phyloP scores from a whole-genome alignment of 495 filamentous ascomycete species.

The Lophiotrema nucula region DNA sequence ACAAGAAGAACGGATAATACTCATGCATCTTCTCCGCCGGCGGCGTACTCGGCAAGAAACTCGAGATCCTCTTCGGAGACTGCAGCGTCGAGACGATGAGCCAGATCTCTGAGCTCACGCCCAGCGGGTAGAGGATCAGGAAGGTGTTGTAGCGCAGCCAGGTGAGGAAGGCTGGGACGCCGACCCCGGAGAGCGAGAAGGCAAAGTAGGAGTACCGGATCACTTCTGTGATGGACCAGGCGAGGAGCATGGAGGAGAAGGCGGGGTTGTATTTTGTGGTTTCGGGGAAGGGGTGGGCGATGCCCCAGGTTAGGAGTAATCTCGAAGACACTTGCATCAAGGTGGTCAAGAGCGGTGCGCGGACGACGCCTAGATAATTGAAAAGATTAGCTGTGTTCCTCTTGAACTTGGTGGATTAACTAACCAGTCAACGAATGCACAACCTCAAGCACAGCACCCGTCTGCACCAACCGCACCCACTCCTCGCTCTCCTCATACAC shows the following conservation, averaged over 20 bases:
- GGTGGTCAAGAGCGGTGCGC: slow-evolving; percentile 80
- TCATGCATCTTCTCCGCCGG: slow-evolving; percentile 54
- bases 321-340: slow-evolving; percentile 83
- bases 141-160: slow-evolving; percentile 96
- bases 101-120: slow-evolving; percentile 80
- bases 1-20: slow-evolving; percentile 58
- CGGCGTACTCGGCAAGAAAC: slow-evolving; percentile 44
- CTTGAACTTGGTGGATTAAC: background rate
- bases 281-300: slow-evolving; percentile 64
- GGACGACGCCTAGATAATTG: slow-evolving; percentile 62
- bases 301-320: slow-evolving; percentile 79
- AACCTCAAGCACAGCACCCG: slow-evolving; percentile 76
- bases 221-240: slow-evolving; percentile 85
- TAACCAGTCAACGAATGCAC: slow-evolving; percentile 71
- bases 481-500: slow-evolving; percentile 57
- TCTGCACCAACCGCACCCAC: slow-evolving; percentile 77
- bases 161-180: slow-evolving; percentile 61
- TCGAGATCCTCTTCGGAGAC: no score
- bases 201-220: slow-evolving; percentile 88
- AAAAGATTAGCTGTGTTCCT: background rate
- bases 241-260: slow-evolving; percentile 70
- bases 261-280: slow-evolving; percentile 49
- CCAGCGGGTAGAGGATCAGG: slow-evolving; percentile 86
- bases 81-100: slow-evolving; percentile 52
- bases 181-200: slow-evolving; percentile 59